Evolutionary conservation across 768 basidiomycete species (phyloP), one percentile per base, ranked within the genome.

Genomic region (Leucosporidium scottii): DNA sequence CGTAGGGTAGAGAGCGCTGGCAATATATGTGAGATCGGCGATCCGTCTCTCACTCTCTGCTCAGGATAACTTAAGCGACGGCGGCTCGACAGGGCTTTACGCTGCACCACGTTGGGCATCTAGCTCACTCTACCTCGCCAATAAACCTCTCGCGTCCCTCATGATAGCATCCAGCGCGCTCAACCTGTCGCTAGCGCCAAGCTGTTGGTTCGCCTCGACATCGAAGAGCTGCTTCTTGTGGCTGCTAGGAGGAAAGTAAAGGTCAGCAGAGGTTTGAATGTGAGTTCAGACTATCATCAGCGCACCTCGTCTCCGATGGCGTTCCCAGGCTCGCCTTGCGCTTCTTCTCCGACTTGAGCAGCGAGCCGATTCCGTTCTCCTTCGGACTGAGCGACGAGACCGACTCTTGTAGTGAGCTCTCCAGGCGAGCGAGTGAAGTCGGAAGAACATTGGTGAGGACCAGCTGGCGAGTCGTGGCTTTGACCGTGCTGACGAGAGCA

Each of bases 81-180:
- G 34, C 34, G 4, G 5, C 10, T 34, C 34, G 34, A 34, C 34
- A 34, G 34, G 10, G 34, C 5, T 34, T 4, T 34, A 10, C 34
- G 10, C 34, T 34, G 34, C 34, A 34, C 10, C 34, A 10, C 34
- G 34, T 34, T 15, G 3, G 47, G 51, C 55, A 70, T 8, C n/a
- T 53, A 67, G 15, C 36, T 34, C 55, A 72, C 59, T 44, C 39
- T 44, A 44, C 10, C 13, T 6, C 39, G 39, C 39, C 39, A 44
- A 44, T 15, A 44, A 44, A 12, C 39, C 39, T 44, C 39, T 10
- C 39, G 39, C 39, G 15, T 44, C 39, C 39, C 39, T 44, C 39
- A 44, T 44, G 13, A 44, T 44, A 44, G 39, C 39, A 44, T 44
- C 39, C 15, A 44, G 39, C 39, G 39, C 39, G 15, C 39, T 44